phyloP scores from a whole-genome alignment of 441 rosid species.

The Syzygium malaccense region DNA sequence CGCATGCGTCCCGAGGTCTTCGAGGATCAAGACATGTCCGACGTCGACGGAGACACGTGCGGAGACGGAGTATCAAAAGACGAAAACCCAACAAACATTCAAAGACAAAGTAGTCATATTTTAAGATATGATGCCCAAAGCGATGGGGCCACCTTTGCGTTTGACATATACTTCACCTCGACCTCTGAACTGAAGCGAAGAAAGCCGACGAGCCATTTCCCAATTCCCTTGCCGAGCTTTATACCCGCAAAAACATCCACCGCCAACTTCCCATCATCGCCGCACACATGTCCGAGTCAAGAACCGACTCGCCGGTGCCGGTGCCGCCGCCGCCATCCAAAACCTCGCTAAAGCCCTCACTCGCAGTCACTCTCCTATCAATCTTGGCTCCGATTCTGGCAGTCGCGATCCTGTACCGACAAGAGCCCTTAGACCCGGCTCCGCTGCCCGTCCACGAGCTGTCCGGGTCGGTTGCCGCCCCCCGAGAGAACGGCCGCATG shows the following conservation, averaged over 20 bases:
- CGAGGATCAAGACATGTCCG: not conserved
- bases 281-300: not conserved
- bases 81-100: not conserved
- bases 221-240: not conserved
- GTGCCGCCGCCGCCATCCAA: not conserved
- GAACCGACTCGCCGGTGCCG: not conserved
- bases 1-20: not conserved
- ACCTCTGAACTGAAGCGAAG: not conserved
- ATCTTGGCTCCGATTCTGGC: constrained; percentile 10
- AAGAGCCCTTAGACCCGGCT: constrained; percentile 58
- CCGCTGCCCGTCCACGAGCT: constrained; percentile 35
- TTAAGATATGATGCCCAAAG: not conserved
- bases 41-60: not conserved
- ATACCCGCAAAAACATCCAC: not conserved
- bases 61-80: not conserved
- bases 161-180: not conserved
- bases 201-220: not conserved
- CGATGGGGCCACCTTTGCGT: not conserved
- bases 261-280: not conserved
- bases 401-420: constrained; percentile 28
- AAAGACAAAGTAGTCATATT: not conserved
- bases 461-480: constrained; percentile 10
- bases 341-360: not conserved
- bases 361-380: not conserved
- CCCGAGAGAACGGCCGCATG: constrained; percentile 13